These are phyloP conservation scores for Colletotrichum gigasporum DNA, from an alignment of 2,329 filamentous ascomycete genomes.

Conservation along the genomic window DNA sequence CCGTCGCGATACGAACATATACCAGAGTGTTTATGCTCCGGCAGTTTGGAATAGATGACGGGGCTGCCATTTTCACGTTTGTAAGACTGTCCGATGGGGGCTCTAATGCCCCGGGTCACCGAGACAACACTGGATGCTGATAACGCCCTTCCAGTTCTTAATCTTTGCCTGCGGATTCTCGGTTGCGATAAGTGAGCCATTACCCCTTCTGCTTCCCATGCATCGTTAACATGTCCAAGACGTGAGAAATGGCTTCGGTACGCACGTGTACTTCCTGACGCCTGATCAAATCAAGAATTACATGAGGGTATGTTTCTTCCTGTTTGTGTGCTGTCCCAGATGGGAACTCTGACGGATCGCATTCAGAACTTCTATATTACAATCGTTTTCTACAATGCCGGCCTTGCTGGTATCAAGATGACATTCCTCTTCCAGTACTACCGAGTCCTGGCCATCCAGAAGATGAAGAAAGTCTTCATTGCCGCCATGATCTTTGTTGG, in stretches of 20 bases:
- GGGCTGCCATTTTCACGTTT: slow-evolving; percentile 35
- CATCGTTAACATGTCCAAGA: not conserved
- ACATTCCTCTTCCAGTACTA: slow-evolving; percentile 49
- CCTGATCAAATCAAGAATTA: slow-evolving; percentile 16
- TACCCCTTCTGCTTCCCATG: not conserved
- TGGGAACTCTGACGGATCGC: not conserved
- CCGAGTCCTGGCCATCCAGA: slow-evolving; percentile 42
- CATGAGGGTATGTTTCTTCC: slow-evolving; percentile 12
- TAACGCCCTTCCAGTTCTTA: not conserved
- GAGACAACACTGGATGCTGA: not conserved
- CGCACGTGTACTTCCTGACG: slow-evolving; percentile 23
- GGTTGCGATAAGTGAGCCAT: slow-evolving; percentile 17
- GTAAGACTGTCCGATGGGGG: slow-evolving; percentile 25
- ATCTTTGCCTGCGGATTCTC: slow-evolving; percentile 19
- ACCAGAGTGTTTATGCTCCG: slow-evolving; percentile 36
- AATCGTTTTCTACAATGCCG: slow-evolving; percentile 42
- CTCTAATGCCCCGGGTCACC: no score
- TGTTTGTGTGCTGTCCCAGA: no score
- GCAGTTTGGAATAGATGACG: slow-evolving; percentile 40
- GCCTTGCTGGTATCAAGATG: slow-evolving; percentile 43
- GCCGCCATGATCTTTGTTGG: slow-evolving; percentile 37
- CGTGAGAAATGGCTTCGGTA: slow-evolving; percentile 33
- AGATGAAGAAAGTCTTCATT: slow-evolving; percentile 38
- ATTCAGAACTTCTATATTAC: slow-evolving; percentile 41
- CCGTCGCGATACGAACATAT: slow-evolving; percentile 31